Percentiles rank a stretch among this genome's conserved stretches.
phyloP scores from a whole-genome alignment of 1,284 basidiomycete species.

The Amylostereum chailletii region DNA sequence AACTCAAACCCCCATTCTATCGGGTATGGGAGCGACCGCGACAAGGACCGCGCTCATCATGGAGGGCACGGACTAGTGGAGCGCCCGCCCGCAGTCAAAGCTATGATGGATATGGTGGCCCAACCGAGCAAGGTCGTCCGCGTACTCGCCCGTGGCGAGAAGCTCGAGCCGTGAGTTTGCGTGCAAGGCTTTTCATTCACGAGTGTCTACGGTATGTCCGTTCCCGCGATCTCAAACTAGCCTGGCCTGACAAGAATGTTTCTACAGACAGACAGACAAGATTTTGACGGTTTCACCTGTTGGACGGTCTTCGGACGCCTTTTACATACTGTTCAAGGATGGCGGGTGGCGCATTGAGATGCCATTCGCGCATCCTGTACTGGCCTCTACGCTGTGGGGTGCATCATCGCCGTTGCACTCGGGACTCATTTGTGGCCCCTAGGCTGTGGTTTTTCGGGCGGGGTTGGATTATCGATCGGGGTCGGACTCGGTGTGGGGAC shows the following conservation, averaged over 20 bases:
- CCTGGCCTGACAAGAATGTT: too few relatives aligned
- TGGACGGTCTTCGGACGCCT: not conserved
- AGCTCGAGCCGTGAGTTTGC: slow-evolving; percentile 42
- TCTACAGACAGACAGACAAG: not conserved
- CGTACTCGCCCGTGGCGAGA: slow-evolving; percentile 72
- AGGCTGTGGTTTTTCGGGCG: too few relatives aligned
- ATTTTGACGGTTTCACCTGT: not conserved
- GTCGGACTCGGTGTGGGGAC: too few relatives aligned
- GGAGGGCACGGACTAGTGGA: slow-evolving; percentile 43
- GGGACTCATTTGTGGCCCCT: too few relatives aligned
- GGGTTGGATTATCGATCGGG: too few relatives aligned
- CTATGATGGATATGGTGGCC: slow-evolving; percentile 66
- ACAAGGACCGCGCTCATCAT: slow-evolving; percentile 1
- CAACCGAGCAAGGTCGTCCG: slow-evolving; percentile 65
- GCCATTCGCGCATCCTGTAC: too few relatives aligned
- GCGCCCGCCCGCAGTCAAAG: slow-evolving; percentile 60
- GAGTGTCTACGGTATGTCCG: not conserved
- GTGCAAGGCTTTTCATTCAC: too few relatives aligned
- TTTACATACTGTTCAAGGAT: not conserved
- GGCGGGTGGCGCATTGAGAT: not conserved
- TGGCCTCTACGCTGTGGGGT: too few relatives aligned
- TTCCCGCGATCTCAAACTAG: not conserved
- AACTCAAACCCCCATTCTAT: slow-evolving; percentile 15
- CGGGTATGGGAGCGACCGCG: slow-evolving; percentile 8
- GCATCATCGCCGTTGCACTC: too few relatives aligned